phyloP scores from a whole-genome alignment of 1,284 basidiomycete genomes.

The Peniophora sp. region DNA sequence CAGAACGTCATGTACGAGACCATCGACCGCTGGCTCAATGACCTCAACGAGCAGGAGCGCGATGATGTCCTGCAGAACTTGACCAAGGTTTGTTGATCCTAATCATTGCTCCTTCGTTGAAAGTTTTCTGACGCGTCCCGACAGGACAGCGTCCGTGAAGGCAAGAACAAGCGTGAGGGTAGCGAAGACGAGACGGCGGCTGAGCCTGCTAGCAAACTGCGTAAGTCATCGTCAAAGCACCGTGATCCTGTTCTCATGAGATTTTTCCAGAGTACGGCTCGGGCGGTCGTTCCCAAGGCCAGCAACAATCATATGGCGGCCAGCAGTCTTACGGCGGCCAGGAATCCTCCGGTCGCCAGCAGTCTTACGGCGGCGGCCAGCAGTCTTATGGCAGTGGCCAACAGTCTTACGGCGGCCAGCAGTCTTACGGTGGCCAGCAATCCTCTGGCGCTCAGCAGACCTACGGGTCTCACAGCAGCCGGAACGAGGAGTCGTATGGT shows the following conservation, averaged over 20 bases:
- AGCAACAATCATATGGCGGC: not conserved
- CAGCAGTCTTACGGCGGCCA: not conserved
- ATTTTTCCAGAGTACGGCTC: not conserved
- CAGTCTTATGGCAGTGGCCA: not conserved
- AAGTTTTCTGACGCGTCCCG: not conserved
- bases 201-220: not conserved
- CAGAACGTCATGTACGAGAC: constrained; percentile 59
- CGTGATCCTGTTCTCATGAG: constrained; percentile 4
- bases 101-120: not conserved
- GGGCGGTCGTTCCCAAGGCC: not conserved
- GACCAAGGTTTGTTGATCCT: constrained; percentile 35
- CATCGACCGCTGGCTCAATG: constrained; percentile 52
- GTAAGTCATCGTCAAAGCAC: not conserved
- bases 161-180: constrained; percentile 31
- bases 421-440: not conserved
- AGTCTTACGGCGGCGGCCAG: not conserved
- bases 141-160: constrained; percentile 23
- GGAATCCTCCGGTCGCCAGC: not conserved
- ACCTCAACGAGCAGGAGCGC: constrained; percentile 33
- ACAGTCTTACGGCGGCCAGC: not conserved
- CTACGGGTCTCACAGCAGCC: constrained; percentile 1
- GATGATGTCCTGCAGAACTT: constrained; percentile 34
- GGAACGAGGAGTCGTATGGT: not conserved
- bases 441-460: not conserved
- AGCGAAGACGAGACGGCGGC: constrained; percentile 22